Base-by-base conservation (phyloP, 768 basidiomycete species). In the Crucibulum laeve region DNA sequence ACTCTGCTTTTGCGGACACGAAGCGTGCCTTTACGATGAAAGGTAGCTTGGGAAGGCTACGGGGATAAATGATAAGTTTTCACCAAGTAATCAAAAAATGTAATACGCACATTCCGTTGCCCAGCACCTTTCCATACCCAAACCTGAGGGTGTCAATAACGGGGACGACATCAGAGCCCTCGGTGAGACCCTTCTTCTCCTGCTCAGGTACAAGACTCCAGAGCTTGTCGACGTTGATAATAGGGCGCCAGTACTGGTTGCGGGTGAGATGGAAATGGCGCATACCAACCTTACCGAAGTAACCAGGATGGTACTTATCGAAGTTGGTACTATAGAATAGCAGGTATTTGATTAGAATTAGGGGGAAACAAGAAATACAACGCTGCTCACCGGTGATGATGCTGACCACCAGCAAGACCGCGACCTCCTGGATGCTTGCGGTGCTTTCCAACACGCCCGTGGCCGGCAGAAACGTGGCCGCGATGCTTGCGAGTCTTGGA, bases 261-360 rank as follows among this genome's bases (percentile, higher is more conserved):
- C 84, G 85, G 44, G 89, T 92, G 51, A 92, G 70, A 68, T 99
- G 96, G 89, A 87, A 99, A 70, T 86, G 85, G 64, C 96, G 84
- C 95, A 99, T 99, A 91, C 96, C 96, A 66, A 95, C 91, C 75
- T 97, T 97, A 78, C 94, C 94, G 68, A 95, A 98, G 91, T 97
- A 97, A 89, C 94, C 94, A 68, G 93, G 93, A 74, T 97, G 94
- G 87, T 92, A 97, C 74, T 95, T 95, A 72, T 95, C 93, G 63
- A 95, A 90, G 77, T 97, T 96, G 62, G 87, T 94, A 49, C 93
- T 91, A 50, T 15, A 44, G 32, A 45, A 10, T 18, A 25, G 25
- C 47, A 19, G 34, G 22, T 4, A 17, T 48, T 41, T 34, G 34
- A 50, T 15, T 25, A 4, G 24, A 46, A 37, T 43, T 15, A 18